These are phyloP conservation scores for Aureobasidium sp. DNA, from an alignment of 2,329 filamentous ascomycete species.

Conservation along the genomic window DNA sequence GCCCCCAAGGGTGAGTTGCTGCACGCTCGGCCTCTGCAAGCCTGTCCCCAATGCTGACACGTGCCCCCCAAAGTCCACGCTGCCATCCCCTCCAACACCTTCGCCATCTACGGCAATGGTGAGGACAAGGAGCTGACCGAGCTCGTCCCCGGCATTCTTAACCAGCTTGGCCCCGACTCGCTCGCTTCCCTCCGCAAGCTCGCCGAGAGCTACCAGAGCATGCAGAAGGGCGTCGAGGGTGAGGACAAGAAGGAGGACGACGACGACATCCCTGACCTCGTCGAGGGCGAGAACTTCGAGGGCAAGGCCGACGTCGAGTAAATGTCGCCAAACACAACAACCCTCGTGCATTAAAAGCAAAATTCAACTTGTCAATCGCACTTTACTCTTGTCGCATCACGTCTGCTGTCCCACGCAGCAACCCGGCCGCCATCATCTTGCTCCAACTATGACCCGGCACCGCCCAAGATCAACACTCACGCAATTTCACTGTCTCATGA, in stretches of 20 bases:
- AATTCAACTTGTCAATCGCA: slow-evolving; percentile 12
- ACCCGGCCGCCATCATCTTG: background rate
- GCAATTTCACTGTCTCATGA: background rate
- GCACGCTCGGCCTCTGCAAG: background rate
- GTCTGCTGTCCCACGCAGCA: background rate
- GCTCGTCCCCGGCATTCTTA: slow-evolving; percentile 97
- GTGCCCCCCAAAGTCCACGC: slow-evolving; percentile 68
- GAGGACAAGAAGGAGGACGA: slow-evolving; percentile 67
- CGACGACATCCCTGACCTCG: slow-evolving; percentile 88
- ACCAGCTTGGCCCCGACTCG: slow-evolving; percentile 98
- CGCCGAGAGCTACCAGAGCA: slow-evolving; percentile 97
- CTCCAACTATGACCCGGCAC: background rate
- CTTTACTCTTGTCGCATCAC: background rate
- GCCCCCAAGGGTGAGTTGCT: slow-evolving; percentile 79
- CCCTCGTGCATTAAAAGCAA: slow-evolving; percentile 7
- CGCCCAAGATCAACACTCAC: background rate
- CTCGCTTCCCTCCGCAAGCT: slow-evolving; percentile 96
- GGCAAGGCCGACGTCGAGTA: slow-evolving; percentile 82
- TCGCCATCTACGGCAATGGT: slow-evolving; percentile 97
- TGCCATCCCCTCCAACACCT: slow-evolving; percentile 95
- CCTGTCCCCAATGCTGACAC: slow-evolving; percentile 7
- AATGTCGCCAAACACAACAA: background rate
- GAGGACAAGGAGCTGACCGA: slow-evolving; percentile 99
- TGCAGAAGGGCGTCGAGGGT: slow-evolving; percentile 86
- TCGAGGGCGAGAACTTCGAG: slow-evolving; percentile 97